These are phyloP conservation scores for Coprinopsis sp. DNA, from an alignment of 768 basidiomycete genomes.

Conservation along the genomic window DNA sequence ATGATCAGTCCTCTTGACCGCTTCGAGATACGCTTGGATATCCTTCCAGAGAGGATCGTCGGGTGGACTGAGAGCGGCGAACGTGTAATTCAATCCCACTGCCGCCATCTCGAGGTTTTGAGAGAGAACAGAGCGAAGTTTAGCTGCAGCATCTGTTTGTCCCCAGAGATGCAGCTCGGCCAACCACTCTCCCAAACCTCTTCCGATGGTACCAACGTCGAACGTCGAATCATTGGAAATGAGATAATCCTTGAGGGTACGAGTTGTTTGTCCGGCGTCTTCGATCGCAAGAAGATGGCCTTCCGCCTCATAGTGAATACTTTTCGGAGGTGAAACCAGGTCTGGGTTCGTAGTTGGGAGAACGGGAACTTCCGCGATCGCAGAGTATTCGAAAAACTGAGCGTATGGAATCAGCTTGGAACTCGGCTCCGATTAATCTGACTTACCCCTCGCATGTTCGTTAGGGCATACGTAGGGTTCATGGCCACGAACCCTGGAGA, in stretches of 20 bases:
- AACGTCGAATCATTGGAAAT: too few species aligned
- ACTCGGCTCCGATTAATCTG: too few species aligned
- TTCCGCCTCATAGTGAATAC: neutral
- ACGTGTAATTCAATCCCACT: neutral
- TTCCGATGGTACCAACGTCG: neutral
- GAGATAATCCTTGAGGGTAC: neutral
- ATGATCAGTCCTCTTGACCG: neutral
- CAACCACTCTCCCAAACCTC: neutral
- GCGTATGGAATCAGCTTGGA: neutral
- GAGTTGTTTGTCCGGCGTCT: neutral
- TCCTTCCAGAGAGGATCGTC: neutral
- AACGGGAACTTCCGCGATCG: neutral
- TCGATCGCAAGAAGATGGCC: neutral
- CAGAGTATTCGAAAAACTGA: conserved; percentile 1
- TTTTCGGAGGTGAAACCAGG: neutral
- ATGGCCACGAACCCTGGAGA: neutral
- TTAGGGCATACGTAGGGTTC: neutral
- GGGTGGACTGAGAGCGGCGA: neutral
- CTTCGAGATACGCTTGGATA: neutral
- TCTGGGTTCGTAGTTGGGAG: neutral
- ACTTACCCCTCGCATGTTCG: neutral
- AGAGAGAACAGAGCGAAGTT: neutral
- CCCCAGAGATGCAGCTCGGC: conserved; percentile 2
- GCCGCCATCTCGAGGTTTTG: conserved; percentile 1
- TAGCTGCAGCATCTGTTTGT: neutral